Evolutionary conservation across 192 early-diverging fungal genomes (phyloP), one percentile per base, ranked within the genome.

Genomic region (Coemansia sp.): DNA sequence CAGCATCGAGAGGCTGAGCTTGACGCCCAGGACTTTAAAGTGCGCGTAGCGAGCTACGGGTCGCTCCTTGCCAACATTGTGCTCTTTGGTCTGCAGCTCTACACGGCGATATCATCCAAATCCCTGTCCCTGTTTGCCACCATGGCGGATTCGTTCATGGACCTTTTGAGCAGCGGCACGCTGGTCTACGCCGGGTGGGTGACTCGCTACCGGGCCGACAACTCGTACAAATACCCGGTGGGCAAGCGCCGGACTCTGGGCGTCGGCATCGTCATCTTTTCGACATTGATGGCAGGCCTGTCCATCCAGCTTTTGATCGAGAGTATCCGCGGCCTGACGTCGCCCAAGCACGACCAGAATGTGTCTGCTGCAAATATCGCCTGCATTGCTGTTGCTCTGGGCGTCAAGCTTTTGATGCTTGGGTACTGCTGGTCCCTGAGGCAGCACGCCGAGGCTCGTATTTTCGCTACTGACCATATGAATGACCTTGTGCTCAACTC

Each of bases 111-210:
- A 17, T 75, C 82, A 0, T 86, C 89, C 21, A 83, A 83, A 15
- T 88, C 89, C 0, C 63, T 90, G 15, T 81, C 87, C 3, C 62
- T 90, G 21, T 88, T 90, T 58, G 87, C 87, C 21, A 88, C 87
- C 3, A 88, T 87, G 87, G 82, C 85, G 0, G 89, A 88, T 65
- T 80, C 89, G 15, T 87, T 88, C 52, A 90, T 90, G 89, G 89
- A 90, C 59, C 60, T 88, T 17, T 59, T 90, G 26, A 85, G 83
- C 32, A 82, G 82, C 4, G 75, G 56, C 8, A 84, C 84, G 11
- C 55, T 87, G 1, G 65, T 86, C 35, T 85, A 80, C 41, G 77
- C 88, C 3, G 75, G 80, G 3, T 75, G 83, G 69, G 82, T 82
- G 17, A 82, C 86, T 14, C 76, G 81, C 26, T 77, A 73, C 54